Percentiles rank a stretch among this genome's conserved stretches.
phyloP scores from a whole-genome alignment of 2,329 filamentous ascomycete genomes.

The Fusarium graminum region DNA sequence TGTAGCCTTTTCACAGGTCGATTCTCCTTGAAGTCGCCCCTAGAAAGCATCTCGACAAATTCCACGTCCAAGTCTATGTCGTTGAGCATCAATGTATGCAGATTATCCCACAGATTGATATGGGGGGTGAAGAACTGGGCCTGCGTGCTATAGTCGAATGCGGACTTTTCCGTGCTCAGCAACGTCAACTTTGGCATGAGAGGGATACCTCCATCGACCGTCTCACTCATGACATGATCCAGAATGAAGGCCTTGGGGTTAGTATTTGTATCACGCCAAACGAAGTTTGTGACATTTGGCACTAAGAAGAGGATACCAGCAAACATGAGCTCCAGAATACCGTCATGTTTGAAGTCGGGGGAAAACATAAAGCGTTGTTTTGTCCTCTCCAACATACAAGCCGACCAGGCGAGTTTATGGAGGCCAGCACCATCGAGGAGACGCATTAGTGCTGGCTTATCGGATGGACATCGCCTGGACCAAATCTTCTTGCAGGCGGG shows the following conservation, averaged over 20 bases:
- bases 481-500: constrained; percentile 17
- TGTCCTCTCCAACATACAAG: constrained; percentile 21
- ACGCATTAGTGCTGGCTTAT: constrained; percentile 22
- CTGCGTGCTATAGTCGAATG: constrained; percentile 1
- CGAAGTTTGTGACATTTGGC: constrained; percentile 29
- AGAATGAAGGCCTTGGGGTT: constrained; percentile 23
- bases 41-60: constrained; percentile 21
- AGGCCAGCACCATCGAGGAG: constrained; percentile 20
- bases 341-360: constrained; percentile 34
- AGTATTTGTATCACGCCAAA: constrained; percentile 29
- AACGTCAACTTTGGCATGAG: constrained; percentile 24
- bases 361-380: constrained; percentile 33
- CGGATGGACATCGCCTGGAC: constrained; percentile 13
- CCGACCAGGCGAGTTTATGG: constrained; percentile 24
- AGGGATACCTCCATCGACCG: constrained; percentile 4
- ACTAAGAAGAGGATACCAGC: constrained; percentile 25
- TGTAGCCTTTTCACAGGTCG: constrained; percentile 24
- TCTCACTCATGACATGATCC: constrained; percentile 5
- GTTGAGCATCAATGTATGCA: constrained; percentile 20
- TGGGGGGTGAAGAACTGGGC: constrained; percentile 33
- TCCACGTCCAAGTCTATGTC: constrained; percentile 30
- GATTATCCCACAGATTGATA: constrained; percentile 29
- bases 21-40: constrained; percentile 20
- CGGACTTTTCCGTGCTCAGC: constrained; percentile 25
- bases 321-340: constrained; percentile 33